Percentiles rank a stretch among this genome's conserved stretches.
Evolutionary conservation across 805 yeast genomes (phyloP).

Genomic region (Candida nitratophila): DNA sequence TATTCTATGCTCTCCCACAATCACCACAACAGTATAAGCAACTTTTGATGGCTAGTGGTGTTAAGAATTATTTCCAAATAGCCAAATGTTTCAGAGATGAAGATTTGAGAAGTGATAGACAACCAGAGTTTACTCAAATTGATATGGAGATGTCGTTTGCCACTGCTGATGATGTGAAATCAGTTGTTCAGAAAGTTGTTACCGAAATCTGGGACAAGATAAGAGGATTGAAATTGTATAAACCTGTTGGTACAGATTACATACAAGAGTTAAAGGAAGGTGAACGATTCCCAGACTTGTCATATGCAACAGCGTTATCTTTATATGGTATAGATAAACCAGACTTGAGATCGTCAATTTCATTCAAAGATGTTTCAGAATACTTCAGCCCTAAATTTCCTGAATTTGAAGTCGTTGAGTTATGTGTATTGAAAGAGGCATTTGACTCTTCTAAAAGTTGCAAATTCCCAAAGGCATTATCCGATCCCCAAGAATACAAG

Average conservation of each 20-base stretch:
- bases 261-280: constrained; percentile 20
- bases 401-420: constrained; percentile 68
- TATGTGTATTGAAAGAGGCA: constrained; percentile 52
- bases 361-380: constrained; percentile 41
- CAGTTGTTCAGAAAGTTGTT: constrained; percentile 54
- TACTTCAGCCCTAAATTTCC: constrained; percentile 26
- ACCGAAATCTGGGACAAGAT: constrained; percentile 47
- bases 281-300: constrained; percentile 36
- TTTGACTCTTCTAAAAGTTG: constrained; percentile 29
- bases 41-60: constrained; percentile 88
- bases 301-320: constrained; percentile 63
- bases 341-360: constrained; percentile 62
- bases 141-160: constrained; percentile 92
- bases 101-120: constrained; percentile 89
- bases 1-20: constrained; percentile 88
- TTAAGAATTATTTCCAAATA: constrained; percentile 77
- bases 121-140: constrained; percentile 96
- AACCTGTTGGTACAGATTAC: constrained; percentile 24
- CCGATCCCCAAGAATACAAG: constrained; percentile 38
- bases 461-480: constrained; percentile 21
- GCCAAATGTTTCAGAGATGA: constrained; percentile 96
- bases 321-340: constrained; percentile 92
- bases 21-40: constrained; percentile 98
- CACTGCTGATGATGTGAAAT: constrained; percentile 56
- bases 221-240: constrained; percentile 32